Conservation (phyloP, 306 rosid species). For the Begonia fuchsioides region DNA sequence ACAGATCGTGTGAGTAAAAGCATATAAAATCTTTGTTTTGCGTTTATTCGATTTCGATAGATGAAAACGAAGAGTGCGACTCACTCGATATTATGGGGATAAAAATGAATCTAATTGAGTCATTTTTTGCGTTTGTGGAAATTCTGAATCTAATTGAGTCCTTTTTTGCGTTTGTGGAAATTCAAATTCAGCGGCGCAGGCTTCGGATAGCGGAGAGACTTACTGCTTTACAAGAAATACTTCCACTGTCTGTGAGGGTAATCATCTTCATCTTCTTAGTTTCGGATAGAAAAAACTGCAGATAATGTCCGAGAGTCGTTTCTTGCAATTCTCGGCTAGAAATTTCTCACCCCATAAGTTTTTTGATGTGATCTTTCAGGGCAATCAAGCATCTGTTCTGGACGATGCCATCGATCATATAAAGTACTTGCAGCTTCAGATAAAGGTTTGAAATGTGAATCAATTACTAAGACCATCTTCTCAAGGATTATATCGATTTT, state of each 20-base stretch:
- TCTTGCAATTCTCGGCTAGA: too few relatives aligned
- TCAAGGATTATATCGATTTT: too few relatives aligned
- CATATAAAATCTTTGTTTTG: not conserved
- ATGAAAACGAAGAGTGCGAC: not conserved
- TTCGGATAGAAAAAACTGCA: too few relatives aligned
- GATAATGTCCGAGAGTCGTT: too few relatives aligned
- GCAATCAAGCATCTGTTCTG: constrained; percentile 40
- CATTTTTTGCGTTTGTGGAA: too few relatives aligned
- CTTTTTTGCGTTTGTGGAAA: too few relatives aligned
- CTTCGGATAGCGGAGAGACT: constrained; percentile 50
- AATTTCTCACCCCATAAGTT: too few relatives aligned
- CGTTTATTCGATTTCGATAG: not conserved
- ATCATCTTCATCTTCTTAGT: too few relatives aligned
- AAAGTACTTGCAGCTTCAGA: constrained; percentile 65
- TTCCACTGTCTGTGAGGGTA: constrained; percentile 62
- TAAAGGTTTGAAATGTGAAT: constrained; percentile 36
- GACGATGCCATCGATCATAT: constrained; percentile 76
- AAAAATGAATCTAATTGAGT: not conserved
- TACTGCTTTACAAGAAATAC: constrained; percentile 49
- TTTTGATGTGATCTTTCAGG: constrained; percentile 30
- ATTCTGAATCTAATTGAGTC: not conserved
- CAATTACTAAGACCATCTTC: too few relatives aligned
- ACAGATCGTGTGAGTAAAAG: constrained; percentile 39
- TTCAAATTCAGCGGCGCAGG: constrained; percentile 49
- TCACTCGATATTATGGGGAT: not conserved